A percentile compares a stretch with the other conserved stretches of the same genome.
These are phyloP conservation scores for Ceratocystis alfenasii DNA, from an alignment of 2,329 filamentous ascomycete genomes.

Conservation along the genomic window DNA sequence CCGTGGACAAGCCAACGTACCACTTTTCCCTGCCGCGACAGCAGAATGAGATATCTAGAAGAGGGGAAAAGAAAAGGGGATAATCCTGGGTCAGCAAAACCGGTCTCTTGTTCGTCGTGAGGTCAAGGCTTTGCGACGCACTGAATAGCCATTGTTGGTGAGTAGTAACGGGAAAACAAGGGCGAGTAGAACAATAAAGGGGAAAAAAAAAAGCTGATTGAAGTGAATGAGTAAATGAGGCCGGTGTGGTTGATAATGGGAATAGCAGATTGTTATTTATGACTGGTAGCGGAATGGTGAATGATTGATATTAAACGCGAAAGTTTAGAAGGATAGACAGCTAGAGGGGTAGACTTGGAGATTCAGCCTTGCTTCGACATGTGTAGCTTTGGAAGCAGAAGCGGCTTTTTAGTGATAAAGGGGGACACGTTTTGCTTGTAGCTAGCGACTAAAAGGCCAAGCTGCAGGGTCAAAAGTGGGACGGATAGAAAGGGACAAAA, in stretches of 20 bases:
- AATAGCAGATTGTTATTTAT: background rate
- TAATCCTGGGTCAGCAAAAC: slow-evolving; percentile 9
- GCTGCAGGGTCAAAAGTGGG: background rate
- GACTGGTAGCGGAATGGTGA: background rate
- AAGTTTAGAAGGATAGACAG: background rate
- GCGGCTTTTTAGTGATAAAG: background rate
- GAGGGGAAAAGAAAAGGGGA: background rate
- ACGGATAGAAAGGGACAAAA: background rate
- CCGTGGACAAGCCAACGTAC: slow-evolving; percentile 44
- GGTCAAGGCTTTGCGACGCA: slow-evolving; percentile 24
- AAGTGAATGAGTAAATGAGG: background rate
- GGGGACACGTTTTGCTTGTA: slow-evolving; percentile 10
- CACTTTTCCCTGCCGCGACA: slow-evolving; percentile 98
- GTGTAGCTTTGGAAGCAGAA: background rate
- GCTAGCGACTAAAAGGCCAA: background rate
- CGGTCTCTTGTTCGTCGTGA: background rate
- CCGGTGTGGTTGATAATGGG: background rate
- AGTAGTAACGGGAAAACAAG: slow-evolving; percentile 9
- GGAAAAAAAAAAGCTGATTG: slow-evolving; percentile 2
- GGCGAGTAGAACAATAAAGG: background rate
- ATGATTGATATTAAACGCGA: background rate
- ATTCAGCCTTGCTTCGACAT: background rate
- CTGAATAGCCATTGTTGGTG: slow-evolving; percentile 36
- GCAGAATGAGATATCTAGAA: slow-evolving; percentile 83
- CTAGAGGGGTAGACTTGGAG: slow-evolving; percentile 13